These are phyloP conservation scores for Ambrosia trifida DNA, from an alignment of 129 eudicot genomes.

Conservation along the genomic window DNA sequence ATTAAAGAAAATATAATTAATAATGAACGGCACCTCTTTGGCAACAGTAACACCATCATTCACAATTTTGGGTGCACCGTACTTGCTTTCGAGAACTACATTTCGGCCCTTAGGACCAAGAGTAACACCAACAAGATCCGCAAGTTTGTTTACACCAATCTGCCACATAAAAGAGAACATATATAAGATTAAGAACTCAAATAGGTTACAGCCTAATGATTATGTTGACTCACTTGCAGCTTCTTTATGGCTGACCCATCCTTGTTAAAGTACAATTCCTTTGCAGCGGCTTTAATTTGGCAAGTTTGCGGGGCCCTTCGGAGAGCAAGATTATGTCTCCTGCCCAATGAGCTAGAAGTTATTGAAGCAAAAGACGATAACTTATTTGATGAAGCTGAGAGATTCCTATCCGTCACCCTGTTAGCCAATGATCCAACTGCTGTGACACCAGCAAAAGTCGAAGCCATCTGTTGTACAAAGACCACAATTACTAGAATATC, in stretches of 20 bases:
- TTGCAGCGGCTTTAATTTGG: conserved; percentile 61
- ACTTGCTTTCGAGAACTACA: conserved; percentile 92
- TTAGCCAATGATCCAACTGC: conserved; percentile 60
- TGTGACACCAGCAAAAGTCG: conserved; percentile 59
- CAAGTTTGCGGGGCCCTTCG: conserved; percentile 38
- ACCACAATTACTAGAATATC: too few relatives aligned
- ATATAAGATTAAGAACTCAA: background rate
- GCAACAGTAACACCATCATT: conserved; percentile 97
- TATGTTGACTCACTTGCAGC: conserved; percentile 49
- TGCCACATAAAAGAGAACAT: conserved; percentile 28
- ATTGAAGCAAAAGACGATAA: conserved; percentile 62
- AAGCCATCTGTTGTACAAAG: background rate
- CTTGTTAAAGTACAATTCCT: conserved; percentile 76
- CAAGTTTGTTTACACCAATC: conserved; percentile 94
- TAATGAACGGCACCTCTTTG: conserved; percentile 55
- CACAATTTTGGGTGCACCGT: conserved; percentile 89
- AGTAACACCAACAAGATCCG: conserved; percentile 94
- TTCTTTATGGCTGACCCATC: conserved; percentile 74
- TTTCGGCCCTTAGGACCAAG: conserved; percentile 97
- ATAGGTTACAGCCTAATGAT: background rate
- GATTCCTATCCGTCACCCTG: conserved; percentile 40
- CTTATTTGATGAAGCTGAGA: conserved; percentile 37
- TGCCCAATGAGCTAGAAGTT: conserved; percentile 49
- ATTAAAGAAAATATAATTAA: background rate
- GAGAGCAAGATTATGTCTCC: conserved; percentile 45